Percentiles rank a stretch among this genome's conserved stretches.
These are phyloP conservation scores for Lactarius quietus DNA, from an alignment of 768 basidiomycete species.

Conservation along the genomic window DNA sequence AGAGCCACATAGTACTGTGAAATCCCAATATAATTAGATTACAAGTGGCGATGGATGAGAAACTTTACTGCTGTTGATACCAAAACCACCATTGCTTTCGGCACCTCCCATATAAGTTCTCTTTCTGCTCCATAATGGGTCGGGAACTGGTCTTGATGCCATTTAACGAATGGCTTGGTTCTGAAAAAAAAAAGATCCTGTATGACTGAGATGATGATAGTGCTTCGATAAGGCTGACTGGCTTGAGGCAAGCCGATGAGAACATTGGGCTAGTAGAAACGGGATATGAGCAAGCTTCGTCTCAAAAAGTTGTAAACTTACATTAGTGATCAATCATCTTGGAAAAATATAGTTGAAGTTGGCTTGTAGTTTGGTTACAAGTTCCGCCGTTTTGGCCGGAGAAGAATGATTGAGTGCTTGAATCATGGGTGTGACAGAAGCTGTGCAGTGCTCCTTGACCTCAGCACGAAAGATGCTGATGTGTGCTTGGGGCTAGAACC, in stretches of 20 bases:
- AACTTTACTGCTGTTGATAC: not conserved
- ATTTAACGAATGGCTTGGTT: accelerated
- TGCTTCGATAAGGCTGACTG: not conserved
- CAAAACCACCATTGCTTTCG: not conserved
- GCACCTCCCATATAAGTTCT: not conserved
- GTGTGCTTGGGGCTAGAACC: not conserved
- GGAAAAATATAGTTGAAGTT: not conserved
- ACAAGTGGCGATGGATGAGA: not conserved
- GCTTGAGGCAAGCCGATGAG: not conserved
- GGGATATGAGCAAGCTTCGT: not conserved
- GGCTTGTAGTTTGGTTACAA: accelerated
- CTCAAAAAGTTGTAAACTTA: not conserved
- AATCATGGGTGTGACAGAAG: not conserved
- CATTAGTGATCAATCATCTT: not conserved
- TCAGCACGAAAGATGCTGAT: not conserved
- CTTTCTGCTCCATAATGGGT: not conserved
- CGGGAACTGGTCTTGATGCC: not conserved
- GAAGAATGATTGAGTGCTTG: not conserved
- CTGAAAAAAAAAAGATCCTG: not conserved
- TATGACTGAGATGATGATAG: not conserved
- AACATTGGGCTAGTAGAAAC: not conserved
- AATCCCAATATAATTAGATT: not conserved
- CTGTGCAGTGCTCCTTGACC: not conserved
- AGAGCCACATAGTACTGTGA: not conserved
- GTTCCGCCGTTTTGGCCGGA: not conserved